phyloP scores from a whole-genome alignment of 108 stramenopile species.

The Mediolabrus comicus region DNA sequence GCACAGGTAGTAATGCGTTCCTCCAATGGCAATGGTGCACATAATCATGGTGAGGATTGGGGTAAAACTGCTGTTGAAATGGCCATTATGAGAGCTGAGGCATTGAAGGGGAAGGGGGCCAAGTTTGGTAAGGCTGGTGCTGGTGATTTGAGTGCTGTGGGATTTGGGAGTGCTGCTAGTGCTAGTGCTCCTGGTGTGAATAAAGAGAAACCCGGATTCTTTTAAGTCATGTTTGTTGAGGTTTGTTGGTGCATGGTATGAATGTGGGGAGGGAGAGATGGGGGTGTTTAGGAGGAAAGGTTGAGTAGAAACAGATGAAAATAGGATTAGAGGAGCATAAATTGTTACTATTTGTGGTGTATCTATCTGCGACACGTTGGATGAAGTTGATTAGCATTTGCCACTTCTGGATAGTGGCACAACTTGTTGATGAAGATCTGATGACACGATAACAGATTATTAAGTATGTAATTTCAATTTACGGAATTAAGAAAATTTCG shows the following conservation, averaged over 20 bases:
- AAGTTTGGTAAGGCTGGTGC: slow-evolving; percentile 3
- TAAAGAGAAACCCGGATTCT: slow-evolving; percentile 45
- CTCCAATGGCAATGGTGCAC: slow-evolving; percentile 64
- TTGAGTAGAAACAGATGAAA: no score
- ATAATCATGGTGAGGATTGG: slow-evolving; percentile 95
- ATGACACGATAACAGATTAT: no score
- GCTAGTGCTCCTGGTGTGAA: slow-evolving; percentile 27
- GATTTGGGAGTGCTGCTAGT: slow-evolving; percentile 41
- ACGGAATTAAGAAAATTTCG: no score
- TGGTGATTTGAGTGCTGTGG: slow-evolving; percentile 50
- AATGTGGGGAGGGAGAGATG: background rate
- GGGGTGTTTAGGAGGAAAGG: no score
- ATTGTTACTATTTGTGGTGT: no score
- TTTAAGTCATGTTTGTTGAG: slow-evolving; percentile 6
- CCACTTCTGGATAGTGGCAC: no score
- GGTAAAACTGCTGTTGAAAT: slow-evolving; percentile 96
- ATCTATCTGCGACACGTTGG: no score
- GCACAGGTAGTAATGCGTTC: slow-evolving; percentile 81
- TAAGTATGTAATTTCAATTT: no score
- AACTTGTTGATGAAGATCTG: no score
- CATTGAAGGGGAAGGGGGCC: slow-evolving; percentile 53
- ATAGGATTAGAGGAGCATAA: no score
- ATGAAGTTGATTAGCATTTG: no score
- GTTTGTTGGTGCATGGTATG: background rate
- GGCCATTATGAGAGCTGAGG: slow-evolving; percentile 85